phyloP scores from a whole-genome alignment of 257 asterid species.

The Salvia rosmarinus region DNA sequence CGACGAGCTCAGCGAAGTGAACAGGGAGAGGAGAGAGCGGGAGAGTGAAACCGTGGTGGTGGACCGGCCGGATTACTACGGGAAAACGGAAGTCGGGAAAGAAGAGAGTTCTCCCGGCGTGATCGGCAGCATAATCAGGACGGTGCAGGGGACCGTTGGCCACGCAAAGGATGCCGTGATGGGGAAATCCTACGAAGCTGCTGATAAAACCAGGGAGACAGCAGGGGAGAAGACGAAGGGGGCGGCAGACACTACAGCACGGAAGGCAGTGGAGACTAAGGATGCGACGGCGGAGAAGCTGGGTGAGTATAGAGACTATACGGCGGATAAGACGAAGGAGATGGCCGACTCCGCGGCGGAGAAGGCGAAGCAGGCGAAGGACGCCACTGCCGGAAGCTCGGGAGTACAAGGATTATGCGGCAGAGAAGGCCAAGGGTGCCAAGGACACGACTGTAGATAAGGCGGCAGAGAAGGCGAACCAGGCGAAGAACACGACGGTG shows the following conservation, averaged over 20 bases:
- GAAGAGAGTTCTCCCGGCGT: conserved; percentile 48
- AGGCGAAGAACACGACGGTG: no score
- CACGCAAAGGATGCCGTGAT: conserved; percentile 57
- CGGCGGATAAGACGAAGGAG: conserved; percentile 26
- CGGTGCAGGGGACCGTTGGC: conserved; percentile 45
- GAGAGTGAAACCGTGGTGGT: conserved; percentile 21
- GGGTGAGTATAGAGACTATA: conserved; percentile 24
- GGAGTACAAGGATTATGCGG: conserved; percentile 45
- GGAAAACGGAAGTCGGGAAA: conserved; percentile 8
- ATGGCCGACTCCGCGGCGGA: conserved; percentile 19
- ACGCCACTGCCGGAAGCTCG: conserved; percentile 30
- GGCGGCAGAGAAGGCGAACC: no score
- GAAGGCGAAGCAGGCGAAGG: conserved; percentile 30
- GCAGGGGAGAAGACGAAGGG: conserved; percentile 35
- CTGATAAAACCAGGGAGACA: conserved; percentile 27
- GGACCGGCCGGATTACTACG: neutral
- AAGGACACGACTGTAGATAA: neutral
- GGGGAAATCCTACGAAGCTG: conserved; percentile 57
- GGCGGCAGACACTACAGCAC: conserved; percentile 9
- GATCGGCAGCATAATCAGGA: conserved; percentile 42
- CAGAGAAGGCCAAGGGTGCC: conserved; percentile 51
- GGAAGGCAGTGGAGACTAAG: conserved; percentile 21
- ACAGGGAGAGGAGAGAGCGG: conserved; percentile 45
- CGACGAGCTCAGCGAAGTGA: conserved; percentile 55
- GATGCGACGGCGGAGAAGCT: conserved; percentile 12